phyloP scores from a whole-genome alignment of 352 stramenopile genomes.

The Phytophthora tubulina region DNA sequence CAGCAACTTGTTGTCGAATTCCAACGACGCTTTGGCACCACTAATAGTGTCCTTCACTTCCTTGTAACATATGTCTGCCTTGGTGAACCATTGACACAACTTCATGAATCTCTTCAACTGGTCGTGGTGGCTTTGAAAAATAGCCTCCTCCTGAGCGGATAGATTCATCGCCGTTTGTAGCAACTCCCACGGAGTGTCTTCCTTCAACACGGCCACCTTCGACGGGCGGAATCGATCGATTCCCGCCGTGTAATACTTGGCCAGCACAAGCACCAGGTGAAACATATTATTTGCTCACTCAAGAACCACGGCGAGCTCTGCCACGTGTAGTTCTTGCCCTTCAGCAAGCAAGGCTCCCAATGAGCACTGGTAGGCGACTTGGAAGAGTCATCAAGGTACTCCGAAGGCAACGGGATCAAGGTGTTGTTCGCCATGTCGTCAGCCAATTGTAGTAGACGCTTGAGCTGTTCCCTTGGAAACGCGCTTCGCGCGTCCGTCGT shows the following conservation, averaged over 20 bases:
- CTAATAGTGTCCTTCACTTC: constrained; percentile 21
- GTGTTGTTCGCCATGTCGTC: constrained; percentile 54
- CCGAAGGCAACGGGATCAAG: constrained; percentile 52
- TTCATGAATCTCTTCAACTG: constrained; percentile 69
- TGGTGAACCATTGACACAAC: constrained; percentile 80
- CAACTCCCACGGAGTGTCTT: constrained; percentile 61
- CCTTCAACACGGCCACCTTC: constrained; percentile 64
- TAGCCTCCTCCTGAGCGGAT: constrained; percentile 29
- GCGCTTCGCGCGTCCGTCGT: background rate
- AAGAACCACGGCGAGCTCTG: constrained; percentile 78
- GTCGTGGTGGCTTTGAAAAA: constrained; percentile 40
- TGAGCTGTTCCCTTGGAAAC: constrained; percentile 49
- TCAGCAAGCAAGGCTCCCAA: constrained; percentile 54
- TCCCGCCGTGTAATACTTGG: constrained; percentile 68
- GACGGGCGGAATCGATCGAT: constrained; percentile 72
- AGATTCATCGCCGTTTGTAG: constrained; percentile 62
- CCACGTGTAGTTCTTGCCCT: constrained; percentile 63
- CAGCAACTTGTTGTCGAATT: constrained; percentile 63
- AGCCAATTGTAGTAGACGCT: constrained; percentile 52
- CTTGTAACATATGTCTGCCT: constrained; percentile 81
- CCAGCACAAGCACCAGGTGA: constrained; percentile 67
- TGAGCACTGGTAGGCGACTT: constrained; percentile 54
- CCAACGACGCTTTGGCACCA: constrained; percentile 58
- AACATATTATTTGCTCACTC: constrained; percentile 78
- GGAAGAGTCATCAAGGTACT: constrained; percentile 43